phyloP scores from a whole-genome alignment of 805 yeast genomes.

The Hanseniaspora valbyensis region DNA sequence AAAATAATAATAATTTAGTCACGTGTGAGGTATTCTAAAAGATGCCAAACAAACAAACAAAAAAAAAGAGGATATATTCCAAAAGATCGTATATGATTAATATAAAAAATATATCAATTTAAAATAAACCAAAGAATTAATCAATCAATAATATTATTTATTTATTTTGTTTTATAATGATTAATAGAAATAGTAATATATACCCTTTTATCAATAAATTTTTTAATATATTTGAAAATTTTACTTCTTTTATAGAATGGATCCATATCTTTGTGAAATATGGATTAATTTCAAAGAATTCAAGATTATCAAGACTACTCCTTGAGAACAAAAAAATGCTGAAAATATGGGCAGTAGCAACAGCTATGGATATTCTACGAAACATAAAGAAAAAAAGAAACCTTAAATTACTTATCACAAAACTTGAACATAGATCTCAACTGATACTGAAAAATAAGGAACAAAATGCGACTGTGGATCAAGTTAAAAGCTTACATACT shows the following conservation, averaged over 20 bases:
- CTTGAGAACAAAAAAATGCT: background rate
- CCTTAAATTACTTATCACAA: background rate
- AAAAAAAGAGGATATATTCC: too few relatives aligned
- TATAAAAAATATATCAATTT: too few relatives aligned
- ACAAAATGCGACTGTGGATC: background rate
- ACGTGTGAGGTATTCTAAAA: too few relatives aligned
- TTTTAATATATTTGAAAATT: background rate
- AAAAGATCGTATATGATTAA: too few relatives aligned
- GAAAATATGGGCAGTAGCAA: constrained; percentile 5
- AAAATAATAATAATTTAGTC: background rate
- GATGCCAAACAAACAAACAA: background rate
- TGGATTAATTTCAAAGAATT: background rate
- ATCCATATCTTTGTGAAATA: constrained; percentile 3
- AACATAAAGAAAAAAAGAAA: background rate
- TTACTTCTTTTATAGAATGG: background rate
- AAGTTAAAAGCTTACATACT: background rate
- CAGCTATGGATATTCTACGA: background rate
- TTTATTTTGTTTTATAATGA: too few relatives aligned
- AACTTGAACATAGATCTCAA: background rate
- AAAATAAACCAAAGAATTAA: too few relatives aligned
- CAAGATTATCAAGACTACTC: background rate
- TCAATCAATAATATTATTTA: too few relatives aligned
- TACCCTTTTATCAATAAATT: background rate
- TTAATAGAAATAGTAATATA: background rate
- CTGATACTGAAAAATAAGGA: background rate